Conservation (phyloP, 2,329 filamentous ascomycete genomes). For the Penicillium aurantiogriseum region DNA sequence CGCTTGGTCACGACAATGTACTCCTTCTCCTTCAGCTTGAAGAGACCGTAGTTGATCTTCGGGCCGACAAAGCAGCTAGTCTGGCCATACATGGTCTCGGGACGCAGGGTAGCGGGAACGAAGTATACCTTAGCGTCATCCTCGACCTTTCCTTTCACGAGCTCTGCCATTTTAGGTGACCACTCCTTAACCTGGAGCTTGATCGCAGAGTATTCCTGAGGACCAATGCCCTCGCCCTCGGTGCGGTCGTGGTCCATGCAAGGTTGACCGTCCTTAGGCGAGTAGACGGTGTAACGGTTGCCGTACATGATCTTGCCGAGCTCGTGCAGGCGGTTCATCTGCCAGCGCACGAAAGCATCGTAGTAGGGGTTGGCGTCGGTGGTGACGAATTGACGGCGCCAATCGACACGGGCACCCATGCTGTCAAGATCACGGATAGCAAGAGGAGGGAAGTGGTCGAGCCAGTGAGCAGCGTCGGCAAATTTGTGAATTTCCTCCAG, state of each 20-base stretch:
- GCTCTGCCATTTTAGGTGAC: slow-evolving; percentile 70
- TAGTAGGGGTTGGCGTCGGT: slow-evolving; percentile 97
- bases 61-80: slow-evolving; percentile 94
- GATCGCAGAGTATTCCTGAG: slow-evolving; percentile 88
- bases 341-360: slow-evolving; percentile 92
- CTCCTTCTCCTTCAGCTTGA: slow-evolving; percentile 72
- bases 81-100: slow-evolving; percentile 99
- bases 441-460: slow-evolving; percentile 84
- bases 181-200: slow-evolving; percentile 91
- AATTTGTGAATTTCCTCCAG: slow-evolving; percentile 89
- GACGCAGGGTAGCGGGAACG: slow-evolving; percentile 84
- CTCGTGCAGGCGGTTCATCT: slow-evolving; percentile 89
- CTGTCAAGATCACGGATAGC: slow-evolving; percentile 74
- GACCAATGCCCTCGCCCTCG: slow-evolving; percentile 75
- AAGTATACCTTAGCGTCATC: slow-evolving; percentile 79
- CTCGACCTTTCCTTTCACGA: slow-evolving; percentile 75
- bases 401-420: slow-evolving; percentile 86
- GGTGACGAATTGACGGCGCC: slow-evolving; percentile 88
- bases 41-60: slow-evolving; percentile 84
- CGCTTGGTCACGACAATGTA: slow-evolving; percentile 82
- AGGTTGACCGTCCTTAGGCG: slow-evolving; percentile 81
- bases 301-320: slow-evolving; percentile 91
- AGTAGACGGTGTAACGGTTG: slow-evolving; percentile 91
- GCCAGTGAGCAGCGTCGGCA: slow-evolving; percentile 86
- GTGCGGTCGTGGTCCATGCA: slow-evolving; percentile 85